Evolutionary conservation across 148 eudicot species (phyloP).

Genomic region (Chenopodium berlandieri): DNA sequence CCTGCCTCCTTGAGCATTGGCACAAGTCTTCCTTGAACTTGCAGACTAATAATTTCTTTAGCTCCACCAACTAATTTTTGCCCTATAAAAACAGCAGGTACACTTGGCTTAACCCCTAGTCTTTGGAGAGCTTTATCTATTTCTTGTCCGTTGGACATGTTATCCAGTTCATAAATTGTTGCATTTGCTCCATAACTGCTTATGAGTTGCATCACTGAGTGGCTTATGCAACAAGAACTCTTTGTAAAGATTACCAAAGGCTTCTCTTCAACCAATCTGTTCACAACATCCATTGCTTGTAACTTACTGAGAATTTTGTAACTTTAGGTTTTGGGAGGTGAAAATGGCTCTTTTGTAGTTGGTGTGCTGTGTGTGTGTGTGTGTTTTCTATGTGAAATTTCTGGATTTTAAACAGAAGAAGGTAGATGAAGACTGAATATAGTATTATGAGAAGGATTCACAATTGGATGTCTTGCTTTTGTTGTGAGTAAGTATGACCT

Average conservation of each 20-base stretch:
- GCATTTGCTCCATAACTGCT: constrained; percentile 64
- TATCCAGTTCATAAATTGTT: constrained; percentile 52
- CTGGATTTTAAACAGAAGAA: not conserved
- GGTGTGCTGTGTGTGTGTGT: too few species aligned
- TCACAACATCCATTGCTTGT: constrained; percentile 38
- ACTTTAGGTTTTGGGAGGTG: too few species aligned
- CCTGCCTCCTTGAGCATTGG: constrained; percentile 50
- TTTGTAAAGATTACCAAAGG: constrained; percentile 72
- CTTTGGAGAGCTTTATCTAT: constrained; percentile 50
- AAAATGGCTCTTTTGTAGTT: not conserved
- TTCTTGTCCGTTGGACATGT: constrained; percentile 51
- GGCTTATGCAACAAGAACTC: constrained; percentile 58
- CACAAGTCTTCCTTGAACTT: constrained; percentile 51
- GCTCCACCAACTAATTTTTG: constrained; percentile 60
- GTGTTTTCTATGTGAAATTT: not conserved
- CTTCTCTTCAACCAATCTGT: constrained; percentile 38
- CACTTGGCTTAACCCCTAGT: constrained; percentile 42
- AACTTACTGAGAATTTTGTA: too few species aligned
- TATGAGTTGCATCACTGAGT: constrained; percentile 52
- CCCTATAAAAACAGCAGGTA: constrained; percentile 68
- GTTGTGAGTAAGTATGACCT: constrained; percentile 16
- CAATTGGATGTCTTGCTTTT: not conserved
- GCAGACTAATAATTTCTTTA: constrained; percentile 62
- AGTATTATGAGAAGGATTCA: not conserved
- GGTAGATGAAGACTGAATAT: not conserved